These are phyloP conservation scores for Diphasiastrum complanatum DNA, from an alignment of 83 land plant species.

Conservation along the genomic window DNA sequence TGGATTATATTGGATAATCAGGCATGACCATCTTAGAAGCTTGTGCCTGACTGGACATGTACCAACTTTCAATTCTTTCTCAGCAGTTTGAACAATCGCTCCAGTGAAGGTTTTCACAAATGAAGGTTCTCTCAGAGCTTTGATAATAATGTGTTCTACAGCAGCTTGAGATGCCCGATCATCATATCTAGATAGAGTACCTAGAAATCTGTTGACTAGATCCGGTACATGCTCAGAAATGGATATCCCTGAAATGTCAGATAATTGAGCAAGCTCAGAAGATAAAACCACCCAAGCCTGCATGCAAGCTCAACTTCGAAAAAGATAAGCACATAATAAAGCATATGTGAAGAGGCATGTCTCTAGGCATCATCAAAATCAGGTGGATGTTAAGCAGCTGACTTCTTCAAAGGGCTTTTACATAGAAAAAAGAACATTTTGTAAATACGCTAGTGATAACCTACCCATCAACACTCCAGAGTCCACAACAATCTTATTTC, in stretches of 20 bases:
- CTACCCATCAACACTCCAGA: no score
- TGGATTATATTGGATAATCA: constrained; percentile 57
- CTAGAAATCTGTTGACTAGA: constrained; percentile 64
- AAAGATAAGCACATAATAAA: no score
- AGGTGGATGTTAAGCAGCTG: no score
- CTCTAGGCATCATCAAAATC: no score
- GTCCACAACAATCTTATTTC: no score
- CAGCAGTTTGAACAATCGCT: constrained; percentile 67
- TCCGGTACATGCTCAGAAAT: constrained; percentile 41
- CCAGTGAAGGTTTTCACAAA: constrained; percentile 90
- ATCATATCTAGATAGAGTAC: constrained; percentile 65
- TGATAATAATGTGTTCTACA: constrained; percentile 63
- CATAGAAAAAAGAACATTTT: no score
- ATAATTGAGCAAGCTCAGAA: constrained; percentile 9
- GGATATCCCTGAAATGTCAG: constrained; percentile 44
- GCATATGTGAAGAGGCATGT: no score
- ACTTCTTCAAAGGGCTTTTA: no score
- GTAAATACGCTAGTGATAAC: no score
- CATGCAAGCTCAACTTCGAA: no score
- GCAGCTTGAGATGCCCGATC: constrained; percentile 73
- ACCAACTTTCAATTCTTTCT: constrained; percentile 49
- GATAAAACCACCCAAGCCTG: no score
- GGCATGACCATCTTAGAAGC: constrained; percentile 84
- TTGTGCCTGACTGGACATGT: constrained; percentile 46
- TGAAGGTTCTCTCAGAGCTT: constrained; percentile 39